Base-by-base conservation (phyloP, 1,139 yeast genomes). In the Protomyces inouyei region DNA sequence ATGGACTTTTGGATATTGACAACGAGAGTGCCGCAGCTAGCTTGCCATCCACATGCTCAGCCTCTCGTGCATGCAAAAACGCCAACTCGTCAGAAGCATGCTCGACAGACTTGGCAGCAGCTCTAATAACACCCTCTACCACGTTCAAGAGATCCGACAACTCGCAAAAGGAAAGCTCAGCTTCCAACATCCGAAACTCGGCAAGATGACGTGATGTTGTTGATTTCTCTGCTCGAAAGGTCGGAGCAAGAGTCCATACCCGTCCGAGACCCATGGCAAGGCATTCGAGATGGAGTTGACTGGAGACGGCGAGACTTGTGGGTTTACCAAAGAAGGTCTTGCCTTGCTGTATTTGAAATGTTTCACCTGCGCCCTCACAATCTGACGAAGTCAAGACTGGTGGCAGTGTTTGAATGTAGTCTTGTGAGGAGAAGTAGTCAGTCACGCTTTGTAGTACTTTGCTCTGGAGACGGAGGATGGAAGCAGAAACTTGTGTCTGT, bases 151-250 rank as follows among this genome's bases (percentile, higher is more conserved):
- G 76, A 68, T 87, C 87, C 2, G 74, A 72, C 6, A 91, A 80
- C 14, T 78, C 74, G 10, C 87, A 76, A 73, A 88, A 88, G 14
- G 91, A 85, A 37, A 91, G 74, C 73, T 95, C 99, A 0, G 92
- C 96, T 75, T 95, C 99, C 2, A 93, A 77, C 97, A 95, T 92
- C 97, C 98, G 93, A 75, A 95, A 95, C 74, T 95, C 99, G 68
- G 95, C 83, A 68, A 95, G 76, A 73, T 95, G 99, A 57, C 98
- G 81, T 70, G 85, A 88, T 0, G 99, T 95, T 71, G 90, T 91
- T 61, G 96, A 88, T 60, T 83, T 83, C 72, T 95, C 99, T 0
- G 98, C 98, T 67, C 99, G 79, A 73, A 95, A 95, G 67, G 97
- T 90, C 0, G 98, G 98, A 0, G 92, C 80, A 56, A 93, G 73